Evolutionary conservation across 202 grass and related monocot genomes (phyloP).

Genomic region (Setaria italica): DNA sequence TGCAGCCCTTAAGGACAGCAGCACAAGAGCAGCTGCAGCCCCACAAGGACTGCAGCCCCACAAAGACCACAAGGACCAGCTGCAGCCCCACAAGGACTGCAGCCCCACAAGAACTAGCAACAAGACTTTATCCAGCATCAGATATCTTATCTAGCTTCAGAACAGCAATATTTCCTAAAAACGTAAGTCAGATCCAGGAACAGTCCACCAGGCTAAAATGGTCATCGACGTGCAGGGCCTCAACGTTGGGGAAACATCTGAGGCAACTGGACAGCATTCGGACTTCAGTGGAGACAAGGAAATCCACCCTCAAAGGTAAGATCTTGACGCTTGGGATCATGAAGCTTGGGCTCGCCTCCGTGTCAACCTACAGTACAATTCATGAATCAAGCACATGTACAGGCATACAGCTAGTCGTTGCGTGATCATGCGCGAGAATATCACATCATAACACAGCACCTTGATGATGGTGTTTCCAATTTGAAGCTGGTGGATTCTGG

Average conservation of each 20-base stretch:
- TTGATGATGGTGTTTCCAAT: conserved; percentile 3
- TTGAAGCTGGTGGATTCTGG: background rate
- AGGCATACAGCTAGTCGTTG: background rate
- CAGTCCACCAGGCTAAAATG: background rate
- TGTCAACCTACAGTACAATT: background rate
- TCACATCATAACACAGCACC: background rate
- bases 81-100: no score
- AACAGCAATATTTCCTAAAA: background rate
- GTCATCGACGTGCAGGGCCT: conserved; percentile 10
- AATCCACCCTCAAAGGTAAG: background rate
- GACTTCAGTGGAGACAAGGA: background rate
- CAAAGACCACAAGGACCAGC: no score
- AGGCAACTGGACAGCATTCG: background rate
- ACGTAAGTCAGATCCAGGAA: background rate
- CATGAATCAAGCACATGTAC: background rate
- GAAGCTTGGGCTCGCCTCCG: background rate
- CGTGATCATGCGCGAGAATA: background rate
- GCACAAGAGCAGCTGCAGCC: no score
- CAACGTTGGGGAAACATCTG: conserved; percentile 23
- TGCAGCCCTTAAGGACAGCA: no score
- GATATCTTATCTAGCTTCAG: background rate
- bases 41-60: no score
- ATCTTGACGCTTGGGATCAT: conserved; percentile 14
- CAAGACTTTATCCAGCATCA: no score
- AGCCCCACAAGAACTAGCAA: no score